phyloP scores from a whole-genome alignment of 306 rosid genomes.

The Morella rubra region DNA sequence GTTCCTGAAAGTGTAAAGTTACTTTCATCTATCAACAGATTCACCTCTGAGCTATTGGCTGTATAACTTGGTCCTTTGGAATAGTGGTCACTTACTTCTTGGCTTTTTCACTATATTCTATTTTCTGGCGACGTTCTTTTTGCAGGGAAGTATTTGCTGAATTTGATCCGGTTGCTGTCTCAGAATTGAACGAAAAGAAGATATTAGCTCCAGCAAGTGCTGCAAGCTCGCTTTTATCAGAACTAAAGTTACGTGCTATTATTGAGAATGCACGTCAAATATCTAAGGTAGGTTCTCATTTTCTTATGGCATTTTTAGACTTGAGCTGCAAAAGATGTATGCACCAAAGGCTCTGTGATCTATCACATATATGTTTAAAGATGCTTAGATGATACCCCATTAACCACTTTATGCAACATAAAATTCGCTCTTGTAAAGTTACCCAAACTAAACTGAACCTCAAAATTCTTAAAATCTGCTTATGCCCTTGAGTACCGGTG shows the following conservation, averaged over 20 bases:
- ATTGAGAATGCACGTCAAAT: conserved; percentile 72
- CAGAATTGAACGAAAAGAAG: conserved; percentile 73
- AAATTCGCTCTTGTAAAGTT: background rate
- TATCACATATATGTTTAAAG: background rate
- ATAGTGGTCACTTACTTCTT: conserved; percentile 4
- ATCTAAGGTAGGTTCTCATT: conserved; percentile 54
- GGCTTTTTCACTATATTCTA: background rate
- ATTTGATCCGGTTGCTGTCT: conserved; percentile 65
- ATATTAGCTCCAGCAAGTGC: conserved; percentile 55
- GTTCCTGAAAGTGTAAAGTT: conserved; percentile 12
- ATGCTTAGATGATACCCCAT: background rate
- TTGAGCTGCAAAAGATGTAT: conserved; percentile 17
- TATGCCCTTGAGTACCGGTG: background rate
- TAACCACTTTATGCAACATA: background rate
- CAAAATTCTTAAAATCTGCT: background rate
- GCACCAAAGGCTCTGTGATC: background rate
- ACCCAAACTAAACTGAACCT: background rate
- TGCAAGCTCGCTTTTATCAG: conserved; percentile 65
- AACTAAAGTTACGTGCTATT: conserved; percentile 60
- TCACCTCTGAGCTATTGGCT: conserved; percentile 14
- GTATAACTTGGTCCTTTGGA: background rate
- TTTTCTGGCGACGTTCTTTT: conserved; percentile 33
- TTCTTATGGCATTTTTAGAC: conserved; percentile 22
- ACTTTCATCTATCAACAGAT: conserved; percentile 6
- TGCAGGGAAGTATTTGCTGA: conserved; percentile 79